Base-by-base conservation (phyloP, 495 filamentous ascomycete species). In the Aspergillus mulundensis region DNA sequence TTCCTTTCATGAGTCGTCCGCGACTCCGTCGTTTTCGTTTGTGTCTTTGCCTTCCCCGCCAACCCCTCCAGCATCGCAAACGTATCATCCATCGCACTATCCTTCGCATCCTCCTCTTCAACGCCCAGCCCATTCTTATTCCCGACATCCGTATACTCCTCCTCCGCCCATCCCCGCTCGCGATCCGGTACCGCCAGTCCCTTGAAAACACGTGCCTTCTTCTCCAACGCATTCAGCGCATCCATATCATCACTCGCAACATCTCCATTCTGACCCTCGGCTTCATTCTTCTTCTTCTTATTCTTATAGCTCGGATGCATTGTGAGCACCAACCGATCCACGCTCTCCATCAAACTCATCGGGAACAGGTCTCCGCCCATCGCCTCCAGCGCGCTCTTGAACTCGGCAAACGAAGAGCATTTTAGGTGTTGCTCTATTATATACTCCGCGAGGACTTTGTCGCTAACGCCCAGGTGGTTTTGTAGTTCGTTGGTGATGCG, bases 371-470 rank as follows among this genome's bases (percentile, higher is more conserved):
- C 92, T 53, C 87, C 90, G 11, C 87, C 89, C 73, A 93, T 85
- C 20, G 80, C 80, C 53, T 84, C 82, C 53, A 93, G 81, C 59
- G 82, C 76, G 61, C 80, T 77, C 72, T 85, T 82, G 73, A 96
- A 96, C 5, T 87, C 84, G 15, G 76, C 66, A 44, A 89, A 74
- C 2, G 77, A 80, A 16, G 70, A 73, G 74, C 85, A 90, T 84
- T 91, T 83, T 63, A 87, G 66, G 62, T 95, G 90, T 61, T 95
- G 89, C 57, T 86, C 89, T 61, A 98, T 96, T 53, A 97, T 81
- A 68, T 95, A 98, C 70, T 97, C 94, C 48, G 94, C 91, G 16
- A 97, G 77, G 1, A 90, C 96, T 74, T 95, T 96, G 67, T 98
- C 93, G 70, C 78, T 88, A 64, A 97, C 86, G 30, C 93, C 91